Conservation (phyloP, 2,329 filamentous ascomycete genomes). For the Nigrospora oryzae region DNA sequence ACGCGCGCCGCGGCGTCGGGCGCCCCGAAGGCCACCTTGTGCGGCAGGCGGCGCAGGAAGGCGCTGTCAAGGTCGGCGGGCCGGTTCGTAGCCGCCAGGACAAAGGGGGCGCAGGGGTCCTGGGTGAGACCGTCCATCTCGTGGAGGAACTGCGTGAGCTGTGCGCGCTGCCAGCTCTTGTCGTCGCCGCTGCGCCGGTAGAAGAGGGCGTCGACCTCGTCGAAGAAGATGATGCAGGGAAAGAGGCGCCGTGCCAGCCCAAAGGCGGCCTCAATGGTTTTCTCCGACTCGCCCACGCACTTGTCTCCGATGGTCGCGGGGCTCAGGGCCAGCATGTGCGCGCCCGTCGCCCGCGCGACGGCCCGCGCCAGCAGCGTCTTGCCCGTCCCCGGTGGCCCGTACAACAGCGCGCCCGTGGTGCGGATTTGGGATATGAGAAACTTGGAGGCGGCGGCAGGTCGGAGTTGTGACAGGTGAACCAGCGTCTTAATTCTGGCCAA, state of each 20-base stretch:
- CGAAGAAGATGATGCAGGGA: slow-evolving; percentile 71
- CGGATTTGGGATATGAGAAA: background rate
- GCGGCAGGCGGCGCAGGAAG: slow-evolving; percentile 4
- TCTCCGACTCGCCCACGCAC: slow-evolving; percentile 69
- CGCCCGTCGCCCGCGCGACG: slow-evolving; percentile 66
- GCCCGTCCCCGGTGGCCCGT: slow-evolving; percentile 69
- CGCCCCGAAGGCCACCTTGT: no score
- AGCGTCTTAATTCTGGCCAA: background rate
- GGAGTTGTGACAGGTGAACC: background rate
- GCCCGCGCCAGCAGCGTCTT: slow-evolving; percentile 70
- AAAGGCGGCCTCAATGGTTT: slow-evolving; percentile 69
- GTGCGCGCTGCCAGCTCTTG: slow-evolving; percentile 66
- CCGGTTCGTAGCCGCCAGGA: slow-evolving; percentile 4
- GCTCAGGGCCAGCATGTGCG: slow-evolving; percentile 80
- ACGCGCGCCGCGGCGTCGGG: no score
- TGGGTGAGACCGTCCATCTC: slow-evolving; percentile 59
- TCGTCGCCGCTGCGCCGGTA: slow-evolving; percentile 65
- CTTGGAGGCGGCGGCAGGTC: background rate
- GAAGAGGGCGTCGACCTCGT: slow-evolving; percentile 69
- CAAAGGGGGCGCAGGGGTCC: slow-evolving; percentile 7
- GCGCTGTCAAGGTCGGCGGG: slow-evolving; percentile 5
- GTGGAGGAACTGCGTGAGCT: slow-evolving; percentile 66
- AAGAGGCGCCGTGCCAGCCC: slow-evolving; percentile 57
- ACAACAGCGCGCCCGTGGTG: slow-evolving; percentile 53
- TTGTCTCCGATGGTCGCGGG: slow-evolving; percentile 70